Conservation (phyloP, 2,329 filamentous ascomycete genomes). For the Beauveria rudraprayagi region DNA sequence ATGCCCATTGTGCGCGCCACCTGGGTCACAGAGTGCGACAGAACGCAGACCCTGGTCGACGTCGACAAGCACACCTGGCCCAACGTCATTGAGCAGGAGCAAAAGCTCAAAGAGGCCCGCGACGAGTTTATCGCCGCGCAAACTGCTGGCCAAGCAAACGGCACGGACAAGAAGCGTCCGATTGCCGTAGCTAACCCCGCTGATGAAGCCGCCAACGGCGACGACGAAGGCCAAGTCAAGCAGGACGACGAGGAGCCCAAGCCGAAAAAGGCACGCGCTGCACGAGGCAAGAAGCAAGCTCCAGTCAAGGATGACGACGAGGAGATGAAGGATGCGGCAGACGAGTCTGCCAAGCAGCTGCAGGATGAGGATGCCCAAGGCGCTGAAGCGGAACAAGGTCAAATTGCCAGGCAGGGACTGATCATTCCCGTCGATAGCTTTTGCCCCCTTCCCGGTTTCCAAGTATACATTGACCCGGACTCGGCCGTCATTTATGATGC, state of each 20-base stretch:
- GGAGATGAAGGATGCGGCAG: slow-evolving; percentile 20
- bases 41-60: slow-evolving; percentile 18
- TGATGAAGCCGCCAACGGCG: slow-evolving; percentile 25
- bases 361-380: slow-evolving; percentile 22
- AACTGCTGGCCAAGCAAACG: slow-evolving; percentile 13
- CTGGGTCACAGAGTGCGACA: slow-evolving; percentile 54
- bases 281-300: slow-evolving; percentile 16
- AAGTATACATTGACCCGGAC: slow-evolving; percentile 58
- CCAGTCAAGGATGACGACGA: slow-evolving; percentile 14
- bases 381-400: slow-evolving; percentile 30
- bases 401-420: slow-evolving; percentile 38
- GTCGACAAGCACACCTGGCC: slow-evolving; percentile 21
- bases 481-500: slow-evolving; percentile 66
- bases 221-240: slow-evolving; percentile 28
- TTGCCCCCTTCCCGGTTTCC: slow-evolving; percentile 27
- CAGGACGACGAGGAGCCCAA: slow-evolving; percentile 32
- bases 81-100: slow-evolving; percentile 16
- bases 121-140: slow-evolving; percentile 18
- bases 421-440: slow-evolving; percentile 44
- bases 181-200: slow-evolving; percentile 16
- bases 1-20: slow-evolving; percentile 49
- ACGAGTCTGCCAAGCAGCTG: slow-evolving; percentile 27
- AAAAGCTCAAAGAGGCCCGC: slow-evolving; percentile 17
- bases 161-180: slow-evolving; percentile 21
- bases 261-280: slow-evolving; percentile 30